Evolutionary conservation across 495 filamentous ascomycete genomes (phyloP).

Genomic region (Entonaema liquescens): DNA sequence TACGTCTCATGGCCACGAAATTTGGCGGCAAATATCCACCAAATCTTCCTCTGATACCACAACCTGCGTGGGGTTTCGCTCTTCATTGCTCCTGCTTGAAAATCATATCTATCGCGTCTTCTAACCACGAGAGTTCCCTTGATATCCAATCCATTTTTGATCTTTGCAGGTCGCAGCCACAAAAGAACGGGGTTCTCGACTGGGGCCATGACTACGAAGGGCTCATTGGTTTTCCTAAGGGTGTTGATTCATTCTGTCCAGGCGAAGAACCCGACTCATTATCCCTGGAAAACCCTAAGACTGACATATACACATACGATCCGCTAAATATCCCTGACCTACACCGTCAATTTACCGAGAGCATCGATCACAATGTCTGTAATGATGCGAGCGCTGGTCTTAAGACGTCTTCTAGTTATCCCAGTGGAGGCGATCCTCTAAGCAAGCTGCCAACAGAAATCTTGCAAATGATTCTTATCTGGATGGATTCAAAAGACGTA

Average conservation of each 20-base stretch:
- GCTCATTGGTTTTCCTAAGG: not conserved
- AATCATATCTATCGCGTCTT: not conserved
- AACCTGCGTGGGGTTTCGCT: not conserved
- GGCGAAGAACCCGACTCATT: not conserved
- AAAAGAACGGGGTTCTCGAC: not conserved
- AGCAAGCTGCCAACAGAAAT: not conserved
- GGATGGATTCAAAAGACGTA: constrained; percentile 1
- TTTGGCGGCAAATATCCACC: not conserved
- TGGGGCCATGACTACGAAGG: not conserved
- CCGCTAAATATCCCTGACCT: not conserved
- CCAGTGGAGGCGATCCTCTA: not conserved
- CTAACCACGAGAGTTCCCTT: not conserved
- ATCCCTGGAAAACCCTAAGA: not conserved
- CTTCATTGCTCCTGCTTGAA: not conserved
- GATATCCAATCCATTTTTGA: not conserved
- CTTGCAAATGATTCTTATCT: not conserved
- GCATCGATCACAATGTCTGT: not conserved
- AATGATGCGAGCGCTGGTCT: not conserved
- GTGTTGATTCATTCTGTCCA: not conserved
- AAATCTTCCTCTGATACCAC: not conserved
- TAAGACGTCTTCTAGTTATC: not conserved
- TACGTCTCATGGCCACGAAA: not conserved
- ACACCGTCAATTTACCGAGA: not conserved
- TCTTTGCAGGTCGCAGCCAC: not conserved
- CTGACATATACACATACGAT: not conserved